Base-by-base conservation (phyloP, 2,329 filamentous ascomycete species). In the Apiospora pterosperma region DNA sequence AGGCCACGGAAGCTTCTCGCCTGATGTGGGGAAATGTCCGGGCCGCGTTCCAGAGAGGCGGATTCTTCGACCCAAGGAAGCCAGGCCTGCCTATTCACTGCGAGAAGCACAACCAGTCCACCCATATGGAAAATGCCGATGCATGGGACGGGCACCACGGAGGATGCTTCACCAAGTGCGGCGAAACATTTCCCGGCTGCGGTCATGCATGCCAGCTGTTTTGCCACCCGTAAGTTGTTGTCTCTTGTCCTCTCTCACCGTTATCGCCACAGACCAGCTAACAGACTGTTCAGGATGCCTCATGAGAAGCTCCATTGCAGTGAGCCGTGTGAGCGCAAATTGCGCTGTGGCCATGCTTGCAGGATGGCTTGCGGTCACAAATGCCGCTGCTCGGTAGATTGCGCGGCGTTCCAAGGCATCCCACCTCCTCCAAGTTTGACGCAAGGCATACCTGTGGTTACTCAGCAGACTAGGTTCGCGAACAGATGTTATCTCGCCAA, bases 51-150 rank as follows among this genome's bases (percentile, higher is more conserved):
- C 71, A 72, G 2, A 64, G 70, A 0, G 79, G 81, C 44, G 66
- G 71, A 4, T 72, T 75, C 0, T 69, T 75, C 10, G 68, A 72
- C n/a, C 62, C 62, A 8, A 41, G 71, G 14, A 67, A 73, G 28
- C 75, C 74, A n/a, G 76, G 79, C 3, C 70, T 95, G 0, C 90
- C 90, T 1, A 73, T 94, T 16, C 81, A 81, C 6, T 96, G 92
- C 71, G 71, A 78, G 6, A 85, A 82, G 0, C 92, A 95, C 72
- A 72, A 77, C 0, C 78, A 73, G 1, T 81, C 79, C 34, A 84
- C 79, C 0, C 78, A 81, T 58, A 82, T 93, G 36, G 75, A 78
- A 61, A 79, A 84, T 12, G 76, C 84, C 0, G 76, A 81, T 1
- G 82, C 87, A 21, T 92, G 87, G 85, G 65, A 74, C 0, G 63